These are phyloP conservation scores for Curvularia sp. DNA, from an alignment of 2,329 filamentous ascomycete genomes.

Conservation along the genomic window DNA sequence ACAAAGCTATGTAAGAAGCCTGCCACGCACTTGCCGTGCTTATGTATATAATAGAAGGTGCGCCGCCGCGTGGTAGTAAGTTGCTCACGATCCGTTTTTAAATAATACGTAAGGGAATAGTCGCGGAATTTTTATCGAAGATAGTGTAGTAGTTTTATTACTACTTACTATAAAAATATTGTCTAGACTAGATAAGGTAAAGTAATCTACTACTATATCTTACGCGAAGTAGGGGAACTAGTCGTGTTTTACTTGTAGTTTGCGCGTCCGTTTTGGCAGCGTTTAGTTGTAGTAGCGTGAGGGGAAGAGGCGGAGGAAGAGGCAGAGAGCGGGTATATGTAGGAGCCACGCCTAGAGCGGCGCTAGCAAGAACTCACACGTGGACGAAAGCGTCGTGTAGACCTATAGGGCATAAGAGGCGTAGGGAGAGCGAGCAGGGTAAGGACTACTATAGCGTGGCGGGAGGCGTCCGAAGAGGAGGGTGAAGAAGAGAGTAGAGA, in stretches of 20 bases:
- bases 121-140: constrained; percentile 30
- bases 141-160: constrained; percentile 31
- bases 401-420: constrained; percentile 3
- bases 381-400: neutral
- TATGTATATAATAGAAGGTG: constrained; percentile 2
- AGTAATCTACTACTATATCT: neutral
- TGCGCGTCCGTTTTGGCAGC: neutral
- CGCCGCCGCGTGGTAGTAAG: constrained; percentile 20
- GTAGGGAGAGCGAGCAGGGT: too few relatives aligned
- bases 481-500: constrained; percentile 11
- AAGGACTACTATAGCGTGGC: constrained; percentile 10
- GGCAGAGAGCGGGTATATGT: too few relatives aligned
- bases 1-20: neutral
- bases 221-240: neutral
- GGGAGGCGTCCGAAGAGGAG: neutral
- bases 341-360: constrained; percentile 14
- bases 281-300: neutral
- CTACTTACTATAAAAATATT: constrained; percentile 32
- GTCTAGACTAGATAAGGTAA: too few relatives aligned
- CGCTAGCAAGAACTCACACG: constrained; percentile 21
- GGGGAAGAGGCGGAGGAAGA: neutral
- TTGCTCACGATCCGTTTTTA: constrained; percentile 26
- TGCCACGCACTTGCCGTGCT: neutral
- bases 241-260: neutral
- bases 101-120: constrained; percentile 20